Percentiles rank a stretch among this genome's conserved stretches.
Evolutionary conservation across 2,329 filamentous ascomycete species (phyloP).

Genomic region (Apiospora kogelbergensis): DNA sequence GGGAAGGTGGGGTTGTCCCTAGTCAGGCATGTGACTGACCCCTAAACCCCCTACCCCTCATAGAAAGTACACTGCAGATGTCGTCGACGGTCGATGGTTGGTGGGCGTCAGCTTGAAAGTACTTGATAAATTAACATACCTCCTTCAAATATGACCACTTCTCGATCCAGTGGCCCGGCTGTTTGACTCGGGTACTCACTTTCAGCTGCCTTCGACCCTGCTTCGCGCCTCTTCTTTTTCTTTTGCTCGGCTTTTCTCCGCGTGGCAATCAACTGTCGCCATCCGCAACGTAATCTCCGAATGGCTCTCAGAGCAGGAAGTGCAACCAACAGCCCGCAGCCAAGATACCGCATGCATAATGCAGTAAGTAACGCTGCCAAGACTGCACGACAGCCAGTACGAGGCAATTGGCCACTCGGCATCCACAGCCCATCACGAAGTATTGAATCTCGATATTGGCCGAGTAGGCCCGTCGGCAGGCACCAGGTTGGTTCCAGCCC

Average conservation of each 20-base stretch:
- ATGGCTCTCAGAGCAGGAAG: background rate
- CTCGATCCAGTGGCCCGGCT: no score
- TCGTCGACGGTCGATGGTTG: background rate
- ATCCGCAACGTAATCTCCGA: background rate
- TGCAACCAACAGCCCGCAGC: background rate
- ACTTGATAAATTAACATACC: background rate
- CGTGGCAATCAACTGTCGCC: background rate
- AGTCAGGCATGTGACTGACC: background rate
- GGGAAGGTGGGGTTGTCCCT: background rate
- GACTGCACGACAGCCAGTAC: background rate
- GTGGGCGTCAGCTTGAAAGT: background rate
- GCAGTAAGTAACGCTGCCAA: constrained; percentile 5
- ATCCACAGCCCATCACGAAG: background rate
- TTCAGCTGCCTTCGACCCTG: background rate
- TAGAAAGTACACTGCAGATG: background rate
- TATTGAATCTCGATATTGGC: background rate
- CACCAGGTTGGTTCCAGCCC: background rate
- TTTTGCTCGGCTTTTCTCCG: background rate
- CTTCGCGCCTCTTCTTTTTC: background rate
- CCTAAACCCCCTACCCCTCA: background rate
- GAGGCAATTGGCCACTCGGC: background rate
- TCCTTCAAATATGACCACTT: no score
- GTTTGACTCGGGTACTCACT: background rate
- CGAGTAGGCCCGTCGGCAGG: background rate
- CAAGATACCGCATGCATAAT: background rate